phyloP scores from a whole-genome alignment of 2,329 filamentous ascomycete genomes.

The Paecilomyces variotii region DNA sequence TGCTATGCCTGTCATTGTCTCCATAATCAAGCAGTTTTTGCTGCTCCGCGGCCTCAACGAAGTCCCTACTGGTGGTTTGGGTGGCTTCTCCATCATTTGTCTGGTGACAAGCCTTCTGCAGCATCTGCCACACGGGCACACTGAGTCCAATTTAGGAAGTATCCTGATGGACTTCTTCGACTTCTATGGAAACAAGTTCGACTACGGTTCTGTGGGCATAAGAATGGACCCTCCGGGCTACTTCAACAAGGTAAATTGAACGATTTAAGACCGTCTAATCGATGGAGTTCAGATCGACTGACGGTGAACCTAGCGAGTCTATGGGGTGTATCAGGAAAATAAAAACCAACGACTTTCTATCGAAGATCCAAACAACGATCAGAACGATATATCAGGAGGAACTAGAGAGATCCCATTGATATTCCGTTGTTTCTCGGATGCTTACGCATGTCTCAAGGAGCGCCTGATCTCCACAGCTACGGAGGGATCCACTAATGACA shows the following conservation, averaged over 20 bases:
- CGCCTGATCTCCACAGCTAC: constrained; percentile 42
- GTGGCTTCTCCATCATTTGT: constrained; percentile 90
- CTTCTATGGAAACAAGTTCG: constrained; percentile 77
- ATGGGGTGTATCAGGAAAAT: constrained; percentile 45
- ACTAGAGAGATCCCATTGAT: constrained; percentile 64
- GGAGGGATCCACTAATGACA: constrained; percentile 24
- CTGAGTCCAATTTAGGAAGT: constrained; percentile 65
- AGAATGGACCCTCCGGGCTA: constrained; percentile 66
- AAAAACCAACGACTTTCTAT: constrained; percentile 68
- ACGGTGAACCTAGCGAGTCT: constrained; percentile 10
- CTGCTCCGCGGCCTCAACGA: constrained; percentile 87
- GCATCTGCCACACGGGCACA: constrained; percentile 62
- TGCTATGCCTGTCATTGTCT: constrained; percentile 76
- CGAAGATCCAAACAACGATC: constrained; percentile 77
- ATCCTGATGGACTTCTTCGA: constrained; percentile 82
- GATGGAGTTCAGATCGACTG: not conserved
- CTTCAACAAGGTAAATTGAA: constrained; percentile 59
- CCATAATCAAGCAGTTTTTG: constrained; percentile 86
- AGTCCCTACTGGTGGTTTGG: constrained; percentile 81
- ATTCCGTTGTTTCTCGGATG: constrained; percentile 59
- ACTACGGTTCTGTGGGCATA: constrained; percentile 64
- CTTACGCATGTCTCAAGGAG: constrained; percentile 49
- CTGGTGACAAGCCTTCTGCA: constrained; percentile 84
- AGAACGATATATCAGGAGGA: constrained; percentile 86
- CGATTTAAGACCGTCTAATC: not conserved